Base-by-base conservation (phyloP, 1,284 basidiomycete genomes). In the Puccinia hordei region DNA sequence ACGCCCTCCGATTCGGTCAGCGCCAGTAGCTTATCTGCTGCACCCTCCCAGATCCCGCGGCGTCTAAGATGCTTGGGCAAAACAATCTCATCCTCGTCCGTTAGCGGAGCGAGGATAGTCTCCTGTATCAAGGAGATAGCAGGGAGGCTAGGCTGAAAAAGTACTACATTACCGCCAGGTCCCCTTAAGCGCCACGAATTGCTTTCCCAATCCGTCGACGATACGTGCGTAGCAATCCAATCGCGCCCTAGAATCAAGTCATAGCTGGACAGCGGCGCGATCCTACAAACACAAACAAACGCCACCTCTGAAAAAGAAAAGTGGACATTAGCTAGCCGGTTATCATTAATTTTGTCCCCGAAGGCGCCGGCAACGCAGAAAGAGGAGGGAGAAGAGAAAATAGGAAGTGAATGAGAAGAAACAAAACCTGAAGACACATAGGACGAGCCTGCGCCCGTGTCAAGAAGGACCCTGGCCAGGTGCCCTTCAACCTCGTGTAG, bases 191-290 rank as follows among this genome's bases (percentile, higher is more conserved):
- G 22, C 66, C 66, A 69, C 17, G 33, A 24, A 2, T 49, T 49
- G 19, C 22, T 44, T 6, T 30, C 66, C 66, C 66, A 69, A 69
- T 69, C 66, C 6, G 66, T 69, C 1, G 44, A 41, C 3, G 10
- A 9, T 2, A 41, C 66, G 35, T 69, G 24, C 2, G 33, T n/a
- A 0, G 22, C 19, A 15, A 69, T 69, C 66, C 66, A 69, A 69
- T 69, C 66, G n/a, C 41, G n/a, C 0, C 66, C 66, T 17, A 69
- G 19, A n/a, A 69, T 69, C 3, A 69, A 17, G 15, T 69, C 66
- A 30, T 44, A 69, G 19, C 12, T 35, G 5, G 35, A 12, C 19
- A 69, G 17, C 15, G 66, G 66, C 41, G 66, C 66, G 2, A 69
- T 49, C 24, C 44, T n/a, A 24, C 27, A 41, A 15, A 17, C 13